Conservation (phyloP, 2,329 filamentous ascomycete species). For the Penicillium thymicola region DNA sequence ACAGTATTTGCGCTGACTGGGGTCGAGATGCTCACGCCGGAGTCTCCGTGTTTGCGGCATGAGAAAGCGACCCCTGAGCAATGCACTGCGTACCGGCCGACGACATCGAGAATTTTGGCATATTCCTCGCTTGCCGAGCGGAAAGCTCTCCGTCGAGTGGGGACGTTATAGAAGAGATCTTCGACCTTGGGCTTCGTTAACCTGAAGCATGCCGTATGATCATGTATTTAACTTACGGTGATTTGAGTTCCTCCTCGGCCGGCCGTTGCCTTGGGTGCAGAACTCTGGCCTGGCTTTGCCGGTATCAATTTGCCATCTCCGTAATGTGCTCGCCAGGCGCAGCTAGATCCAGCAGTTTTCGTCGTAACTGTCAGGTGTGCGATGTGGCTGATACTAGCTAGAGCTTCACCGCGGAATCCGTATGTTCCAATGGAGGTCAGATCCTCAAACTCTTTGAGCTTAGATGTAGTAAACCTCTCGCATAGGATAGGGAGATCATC, state of each 20-base stretch:
- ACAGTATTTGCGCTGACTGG: slow-evolving; percentile 67
- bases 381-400: slow-evolving; percentile 98
- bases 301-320: slow-evolving; percentile 76
- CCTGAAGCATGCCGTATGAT: background rate
- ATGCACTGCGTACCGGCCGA: slow-evolving; percentile 90
- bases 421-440: slow-evolving; percentile 87
- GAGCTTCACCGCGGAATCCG: slow-evolving; percentile 93
- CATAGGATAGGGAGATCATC: slow-evolving; percentile 90
- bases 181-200: slow-evolving; percentile 57
- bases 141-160: slow-evolving; percentile 82
- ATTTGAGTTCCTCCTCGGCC: slow-evolving; percentile 91
- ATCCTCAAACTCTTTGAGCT: slow-evolving; percentile 90
- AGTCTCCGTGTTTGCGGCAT: slow-evolving; percentile 93
- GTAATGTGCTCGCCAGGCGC: slow-evolving; percentile 89
- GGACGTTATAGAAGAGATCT: slow-evolving; percentile 95
- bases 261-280: slow-evolving; percentile 82
- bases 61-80: slow-evolving; percentile 89
- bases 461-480: slow-evolving; percentile 95
- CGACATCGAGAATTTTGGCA: slow-evolving; percentile 93
- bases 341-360: slow-evolving; percentile 80
- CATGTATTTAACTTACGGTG: slow-evolving; percentile 54
- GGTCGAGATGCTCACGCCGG: slow-evolving; percentile 76
- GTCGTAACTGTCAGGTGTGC: slow-evolving; percentile 94
- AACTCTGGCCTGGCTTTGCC: slow-evolving; percentile 79
- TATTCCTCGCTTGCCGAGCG: slow-evolving; percentile 91